Evolutionary conservation across 345 rosid genomes (phyloP).

Genomic region (Trapa bicornis): DNA sequence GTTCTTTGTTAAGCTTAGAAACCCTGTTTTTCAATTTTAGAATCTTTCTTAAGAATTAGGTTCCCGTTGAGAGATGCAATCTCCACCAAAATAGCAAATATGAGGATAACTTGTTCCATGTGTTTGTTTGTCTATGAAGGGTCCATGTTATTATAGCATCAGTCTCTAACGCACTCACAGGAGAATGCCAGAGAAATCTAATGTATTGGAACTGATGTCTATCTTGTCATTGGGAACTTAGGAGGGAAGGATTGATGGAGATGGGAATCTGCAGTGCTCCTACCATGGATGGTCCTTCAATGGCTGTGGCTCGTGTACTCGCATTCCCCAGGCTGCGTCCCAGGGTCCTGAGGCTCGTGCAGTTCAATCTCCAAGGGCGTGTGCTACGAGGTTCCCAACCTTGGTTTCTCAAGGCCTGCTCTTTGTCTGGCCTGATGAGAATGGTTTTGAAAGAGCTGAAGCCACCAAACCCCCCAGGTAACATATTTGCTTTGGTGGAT

Average conservation of each 20-base stretch:
- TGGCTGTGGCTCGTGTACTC: constrained; percentile 82
- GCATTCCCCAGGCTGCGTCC: constrained; percentile 74
- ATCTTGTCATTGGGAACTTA: constrained; percentile 7
- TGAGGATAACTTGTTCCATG: too few relatives aligned
- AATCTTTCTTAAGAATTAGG: too few relatives aligned
- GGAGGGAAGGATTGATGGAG: constrained; percentile 96
- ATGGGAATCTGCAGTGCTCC: constrained; percentile 93
- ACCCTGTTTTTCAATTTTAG: neutral
- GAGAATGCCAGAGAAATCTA: neutral
- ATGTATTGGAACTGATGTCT: neutral
- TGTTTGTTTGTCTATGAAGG: too few relatives aligned
- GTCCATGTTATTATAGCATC: too few relatives aligned
- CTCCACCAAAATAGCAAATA: too few relatives aligned
- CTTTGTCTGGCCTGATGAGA: constrained; percentile 95
- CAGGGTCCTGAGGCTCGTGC: constrained; percentile 98
- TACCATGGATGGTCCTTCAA: constrained; percentile 96
- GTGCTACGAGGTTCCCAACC: constrained; percentile 68
- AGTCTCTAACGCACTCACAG: too few relatives aligned
- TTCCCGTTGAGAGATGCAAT: too few relatives aligned
- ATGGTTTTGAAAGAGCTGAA: constrained; percentile 74
- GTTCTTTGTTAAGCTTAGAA: constrained; percentile 26
- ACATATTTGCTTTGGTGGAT: constrained; percentile 1
- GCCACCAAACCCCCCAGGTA: constrained; percentile 67
- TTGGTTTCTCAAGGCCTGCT: constrained; percentile 92
- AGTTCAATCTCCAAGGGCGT: constrained; percentile 63